phyloP scores from a whole-genome alignment of 2,329 filamentous ascomycete genomes.

The Teratosphaeria gauchensis region DNA sequence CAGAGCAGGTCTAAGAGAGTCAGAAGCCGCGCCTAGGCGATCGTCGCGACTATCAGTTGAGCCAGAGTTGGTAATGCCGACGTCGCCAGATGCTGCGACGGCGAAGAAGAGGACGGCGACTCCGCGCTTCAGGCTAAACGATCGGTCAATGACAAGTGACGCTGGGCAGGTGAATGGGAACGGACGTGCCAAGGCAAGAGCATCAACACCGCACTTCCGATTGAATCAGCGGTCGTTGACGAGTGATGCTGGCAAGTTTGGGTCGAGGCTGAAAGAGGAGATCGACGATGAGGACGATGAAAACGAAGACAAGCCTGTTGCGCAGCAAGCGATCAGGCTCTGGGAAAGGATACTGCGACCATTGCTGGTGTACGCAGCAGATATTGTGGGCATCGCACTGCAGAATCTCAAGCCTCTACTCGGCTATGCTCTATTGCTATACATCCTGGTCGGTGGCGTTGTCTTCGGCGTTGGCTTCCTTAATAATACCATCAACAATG shows the following conservation, averaged over 20 bases:
- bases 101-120: slow-evolving; percentile 12
- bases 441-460: slow-evolving; percentile 49
- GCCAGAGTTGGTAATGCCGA: slow-evolving; percentile 36
- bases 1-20: background rate
- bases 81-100: slow-evolving; percentile 18
- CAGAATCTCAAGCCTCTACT: slow-evolving; percentile 55
- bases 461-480: slow-evolving; percentile 54
- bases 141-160: slow-evolving; percentile 22
- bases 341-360: slow-evolving; percentile 28
- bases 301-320: background rate
- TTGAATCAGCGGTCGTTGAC: slow-evolving; percentile 22
- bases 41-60: slow-evolving; percentile 20
- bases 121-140: slow-evolving; percentile 21
- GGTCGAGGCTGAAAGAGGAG: slow-evolving; percentile 13
- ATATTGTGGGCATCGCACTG: slow-evolving; percentile 50
- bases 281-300: slow-evolving; percentile 17
- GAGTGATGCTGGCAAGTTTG: slow-evolving; percentile 20
- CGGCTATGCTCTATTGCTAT: slow-evolving; percentile 51
- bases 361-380: slow-evolving; percentile 40
- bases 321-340: slow-evolving; percentile 5
- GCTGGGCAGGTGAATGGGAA: slow-evolving; percentile 14
- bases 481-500: slow-evolving; percentile 49
- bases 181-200: background rate
- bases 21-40: slow-evolving; percentile 2
- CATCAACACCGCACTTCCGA: slow-evolving; percentile 13